These are phyloP conservation scores for Orbilia quercus DNA, from an alignment of 2,329 filamentous ascomycete genomes.

Conservation along the genomic window DNA sequence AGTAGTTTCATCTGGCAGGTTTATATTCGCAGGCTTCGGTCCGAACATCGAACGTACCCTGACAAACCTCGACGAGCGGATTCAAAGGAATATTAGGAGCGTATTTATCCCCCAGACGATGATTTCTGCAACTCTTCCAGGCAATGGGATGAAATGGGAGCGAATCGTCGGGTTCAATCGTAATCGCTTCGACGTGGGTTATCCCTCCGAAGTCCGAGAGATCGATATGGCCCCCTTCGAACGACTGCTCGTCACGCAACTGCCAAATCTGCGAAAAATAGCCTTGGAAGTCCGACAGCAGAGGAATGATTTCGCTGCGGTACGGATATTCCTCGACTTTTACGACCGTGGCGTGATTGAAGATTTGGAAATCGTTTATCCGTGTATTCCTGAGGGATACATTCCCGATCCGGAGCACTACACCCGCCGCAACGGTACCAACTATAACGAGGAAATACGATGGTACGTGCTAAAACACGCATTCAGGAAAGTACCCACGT, in stretches of 20 bases:
- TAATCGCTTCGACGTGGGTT: too few species aligned
- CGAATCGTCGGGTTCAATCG: too few species aligned
- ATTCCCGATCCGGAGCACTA: too few species aligned
- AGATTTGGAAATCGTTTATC: conserved; percentile 31
- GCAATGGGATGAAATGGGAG: too few species aligned
- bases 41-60: conserved; percentile 24
- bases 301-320: neutral
- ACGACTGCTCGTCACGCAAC: conserved; percentile 1
- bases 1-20: conserved; percentile 18
- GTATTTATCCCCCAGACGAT: conserved; percentile 41
- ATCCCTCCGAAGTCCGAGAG: too few species aligned
- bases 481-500: conserved; percentile 7
- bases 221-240: neutral
- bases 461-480: neutral
- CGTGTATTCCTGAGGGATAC: too few species aligned
- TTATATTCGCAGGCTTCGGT: conserved; percentile 36
- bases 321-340: conserved; percentile 13
- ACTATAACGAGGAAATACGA: neutral
- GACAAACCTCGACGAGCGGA: conserved; percentile 6
- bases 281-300: conserved; percentile 11
- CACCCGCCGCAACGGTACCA: too few species aligned
- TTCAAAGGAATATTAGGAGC: conserved; percentile 24
- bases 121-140: conserved; percentile 12
- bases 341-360: conserved; percentile 15
- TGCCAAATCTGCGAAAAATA: conserved; percentile 34